Base-by-base conservation (phyloP, 2,329 filamentous ascomycete species). In the Alternaria incomplexa region DNA sequence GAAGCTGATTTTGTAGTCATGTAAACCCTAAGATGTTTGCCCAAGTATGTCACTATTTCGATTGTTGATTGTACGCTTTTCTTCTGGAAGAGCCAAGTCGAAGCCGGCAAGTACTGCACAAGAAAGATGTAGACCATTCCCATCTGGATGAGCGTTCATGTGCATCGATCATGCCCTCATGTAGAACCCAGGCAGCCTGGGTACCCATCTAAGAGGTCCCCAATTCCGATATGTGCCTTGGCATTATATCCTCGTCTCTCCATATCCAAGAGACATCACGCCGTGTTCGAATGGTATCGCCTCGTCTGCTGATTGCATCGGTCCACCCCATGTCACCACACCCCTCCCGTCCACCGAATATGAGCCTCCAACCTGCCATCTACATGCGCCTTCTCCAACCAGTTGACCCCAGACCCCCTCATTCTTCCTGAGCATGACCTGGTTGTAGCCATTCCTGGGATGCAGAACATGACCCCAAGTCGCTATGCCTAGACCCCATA, bases 401-500 rank as follows among this genome's bases (percentile, higher is more conserved):
- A 73, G 69, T 25, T 77, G 73, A 36, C 77, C 76, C 73, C 76
- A 77, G 0, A 77, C 71, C 6, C 75, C 75, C 55, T 79, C 74
- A 10, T 76, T 77, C 67, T 74, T 78, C 15, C 74, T 73, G 15
- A 79, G 71, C 69, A 77, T 61, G 46, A 73, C 71, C 63, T 79
- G 77, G 28, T 76, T 79, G 53, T 76, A 77, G 3, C 77, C 77
- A 50, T 78, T 79, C 6, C 76, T 67, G 4, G 77, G 77, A 28
- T 79, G 71, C 43, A 79, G 64, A 8, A 79, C 53, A 54, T 79
- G 77, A 3, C 69, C 76, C 69, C 72, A 79, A 17, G 73, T 77
- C 2, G 76, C 76, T 17, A 79, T 74, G n/a, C 87, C 87, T 5
- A 89, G 80, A 3, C 87, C 87, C 86, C 86, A 89, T 11, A 85